A percentile compares a stretch with the other conserved stretches of the same genome.
Evolutionary conservation across 1,284 basidiomycete genomes (phyloP).

Genomic region (Gastroboletus turbinatus): DNA sequence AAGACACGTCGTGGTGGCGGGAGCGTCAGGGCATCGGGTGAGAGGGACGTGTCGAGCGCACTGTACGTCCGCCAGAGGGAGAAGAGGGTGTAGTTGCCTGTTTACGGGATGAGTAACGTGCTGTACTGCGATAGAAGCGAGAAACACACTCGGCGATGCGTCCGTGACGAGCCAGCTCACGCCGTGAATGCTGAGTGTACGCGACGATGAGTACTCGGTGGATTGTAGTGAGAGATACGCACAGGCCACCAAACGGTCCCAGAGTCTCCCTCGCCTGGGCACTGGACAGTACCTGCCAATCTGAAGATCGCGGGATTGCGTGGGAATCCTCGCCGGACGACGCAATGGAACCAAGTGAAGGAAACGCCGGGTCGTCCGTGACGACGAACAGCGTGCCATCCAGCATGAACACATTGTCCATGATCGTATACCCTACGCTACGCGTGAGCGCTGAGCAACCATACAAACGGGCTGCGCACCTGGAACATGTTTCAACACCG

Average conservation of each 20-base stretch:
- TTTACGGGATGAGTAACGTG: slow-evolving; percentile 2
- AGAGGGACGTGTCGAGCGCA: slow-evolving; percentile 59
- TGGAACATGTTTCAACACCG: slow-evolving; percentile 55
- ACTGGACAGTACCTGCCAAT: slow-evolving; percentile 64
- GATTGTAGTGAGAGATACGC: slow-evolving; percentile 25
- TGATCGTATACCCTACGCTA: slow-evolving; percentile 70
- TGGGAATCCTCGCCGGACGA: slow-evolving; percentile 38
- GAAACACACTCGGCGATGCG: slow-evolving; percentile 43
- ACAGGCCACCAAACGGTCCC: slow-evolving; percentile 58
- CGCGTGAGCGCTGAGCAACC: not conserved
- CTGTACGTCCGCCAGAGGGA: slow-evolving; percentile 80
- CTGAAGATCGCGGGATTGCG: slow-evolving; percentile 52
- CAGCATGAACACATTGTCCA: slow-evolving; percentile 72
- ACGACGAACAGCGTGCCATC: slow-evolving; percentile 73
- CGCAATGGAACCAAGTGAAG: slow-evolving; percentile 49
- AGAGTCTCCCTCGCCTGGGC: slow-evolving; percentile 51
- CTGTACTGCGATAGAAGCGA: not conserved
- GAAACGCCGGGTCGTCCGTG: slow-evolving; percentile 54
- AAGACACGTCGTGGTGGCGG: slow-evolving; percentile 71
- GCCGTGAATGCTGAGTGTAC: slow-evolving; percentile 46
- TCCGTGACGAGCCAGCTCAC: slow-evolving; percentile 59
- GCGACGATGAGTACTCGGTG: not conserved
- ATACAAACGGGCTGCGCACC: slow-evolving; percentile 40
- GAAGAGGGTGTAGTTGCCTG: slow-evolving; percentile 73
- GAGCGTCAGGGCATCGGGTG: slow-evolving; percentile 51